Percentiles rank a stretch among this genome's conserved stretches.
These are phyloP conservation scores for Trichomonas gallinae DNA, from an alignment of 208 protist species.

Conservation along the genomic window DNA sequence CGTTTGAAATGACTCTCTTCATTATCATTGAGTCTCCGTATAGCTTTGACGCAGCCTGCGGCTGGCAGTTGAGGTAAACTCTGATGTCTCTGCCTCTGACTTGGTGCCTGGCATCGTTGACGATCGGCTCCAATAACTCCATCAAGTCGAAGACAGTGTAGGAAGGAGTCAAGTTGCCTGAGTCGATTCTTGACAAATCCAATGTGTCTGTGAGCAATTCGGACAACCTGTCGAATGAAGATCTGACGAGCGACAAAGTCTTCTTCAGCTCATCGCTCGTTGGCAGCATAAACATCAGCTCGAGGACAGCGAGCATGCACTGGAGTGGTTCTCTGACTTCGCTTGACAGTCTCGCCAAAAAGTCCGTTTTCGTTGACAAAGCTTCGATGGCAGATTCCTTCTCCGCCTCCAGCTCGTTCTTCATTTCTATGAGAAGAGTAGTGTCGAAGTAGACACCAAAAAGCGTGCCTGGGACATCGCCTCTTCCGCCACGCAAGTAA, in stretches of 20 bases:
- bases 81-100: neutral
- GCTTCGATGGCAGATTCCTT: neutral
- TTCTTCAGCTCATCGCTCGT: neutral
- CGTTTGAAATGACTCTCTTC: conserved; percentile 38
- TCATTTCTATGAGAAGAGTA: neutral
- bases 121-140: neutral
- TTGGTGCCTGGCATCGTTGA: neutral
- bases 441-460: neutral
- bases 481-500: neutral
- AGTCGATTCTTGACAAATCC: neutral
- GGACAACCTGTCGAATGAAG: neutral
- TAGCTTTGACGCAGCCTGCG: neutral
- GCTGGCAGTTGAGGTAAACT: neutral
- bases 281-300: neutral
- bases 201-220: neutral
- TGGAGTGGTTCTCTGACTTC: neutral
- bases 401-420: neutral
- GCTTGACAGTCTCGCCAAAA: neutral
- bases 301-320: neutral
- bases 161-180: neutral
- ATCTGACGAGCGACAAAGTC: neutral
- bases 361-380: neutral
- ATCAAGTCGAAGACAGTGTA: neutral
- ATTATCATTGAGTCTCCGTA: neutral
- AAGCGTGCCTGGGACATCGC: neutral